Evolutionary conservation across 768 basidiomycete species (phyloP).

Genomic region (Nevesoporus exiguus): DNA sequence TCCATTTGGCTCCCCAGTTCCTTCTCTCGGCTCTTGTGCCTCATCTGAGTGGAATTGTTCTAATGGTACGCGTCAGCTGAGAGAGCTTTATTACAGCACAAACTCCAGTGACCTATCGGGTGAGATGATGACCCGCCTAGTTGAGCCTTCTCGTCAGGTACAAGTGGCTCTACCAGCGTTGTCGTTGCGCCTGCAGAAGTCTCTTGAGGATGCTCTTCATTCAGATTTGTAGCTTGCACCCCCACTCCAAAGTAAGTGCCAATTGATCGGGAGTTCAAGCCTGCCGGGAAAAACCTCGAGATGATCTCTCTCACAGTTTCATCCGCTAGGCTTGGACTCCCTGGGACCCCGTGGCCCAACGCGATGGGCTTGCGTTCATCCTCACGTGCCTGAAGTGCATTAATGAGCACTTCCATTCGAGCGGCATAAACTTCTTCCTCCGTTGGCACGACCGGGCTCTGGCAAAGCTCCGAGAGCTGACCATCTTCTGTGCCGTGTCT

Average conservation of each 20-base stretch:
- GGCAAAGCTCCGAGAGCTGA: slow-evolving; percentile 51
- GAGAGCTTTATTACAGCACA: background rate
- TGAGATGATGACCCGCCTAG: background rate
- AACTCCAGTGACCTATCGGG: slow-evolving; percentile 6
- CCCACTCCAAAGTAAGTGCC: slow-evolving; percentile 14
- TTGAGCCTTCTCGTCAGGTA: slow-evolving; percentile 2
- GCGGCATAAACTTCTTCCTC: too few relatives aligned
- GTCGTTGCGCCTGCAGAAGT: background rate
- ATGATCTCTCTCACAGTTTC: slow-evolving; percentile 32
- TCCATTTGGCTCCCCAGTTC: too few relatives aligned
- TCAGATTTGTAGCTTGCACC: slow-evolving; percentile 15
- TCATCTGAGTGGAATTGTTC: background rate
- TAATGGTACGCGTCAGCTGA: slow-evolving; percentile 3
- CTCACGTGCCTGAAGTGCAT: slow-evolving; percentile 55
- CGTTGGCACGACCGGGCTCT: slow-evolving; percentile 50
- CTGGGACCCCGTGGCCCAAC: slow-evolving; percentile 30
- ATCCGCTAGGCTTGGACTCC: slow-evolving; percentile 30
- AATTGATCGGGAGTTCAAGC: slow-evolving; percentile 16
- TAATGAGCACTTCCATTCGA: too few relatives aligned
- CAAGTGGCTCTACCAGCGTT: slow-evolving; percentile 4
- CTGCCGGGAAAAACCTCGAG: slow-evolving; percentile 28
- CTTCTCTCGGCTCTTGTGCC: background rate
- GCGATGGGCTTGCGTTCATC: slow-evolving; percentile 36
- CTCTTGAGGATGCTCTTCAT: background rate
- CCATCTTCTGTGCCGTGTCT: slow-evolving; percentile 48